Base-by-base conservation (phyloP, 140 eudicot species). In the Cichorium intybus region DNA sequence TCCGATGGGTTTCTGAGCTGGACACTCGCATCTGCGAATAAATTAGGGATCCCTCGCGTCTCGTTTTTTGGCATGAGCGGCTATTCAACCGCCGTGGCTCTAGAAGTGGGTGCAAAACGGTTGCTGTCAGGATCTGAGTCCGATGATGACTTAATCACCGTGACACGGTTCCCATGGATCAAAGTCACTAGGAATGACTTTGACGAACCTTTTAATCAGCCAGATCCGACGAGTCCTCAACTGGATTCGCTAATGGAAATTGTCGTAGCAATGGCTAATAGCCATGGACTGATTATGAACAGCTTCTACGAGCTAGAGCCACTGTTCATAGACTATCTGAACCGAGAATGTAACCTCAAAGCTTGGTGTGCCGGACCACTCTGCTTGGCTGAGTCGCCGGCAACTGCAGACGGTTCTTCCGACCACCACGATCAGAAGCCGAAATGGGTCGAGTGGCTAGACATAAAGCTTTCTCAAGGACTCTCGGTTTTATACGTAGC, bases 301-400 rank as follows among this genome's bases (percentile, higher is more conserved):
- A 85, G 82, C 63, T 82, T 80, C 35, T 66, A 72, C 51, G 90
- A 88, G 76, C 81, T 85, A 0, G 96, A 88, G 70, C 57, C 71
- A 0, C 2, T 23, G 22, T 88, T 50, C 34, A 2, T 66, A 7
- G 84, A 85, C 31, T 73, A 65, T 31, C 27, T 29, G 15, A 69
- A 71, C 48, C 23, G 43, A 9, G 27, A 80, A 0, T 50, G 20
- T 1, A 15, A 70, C 24, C 84, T 82, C 5, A 85, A 61, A 59
- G 21, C 73, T 8, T 88, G 85, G 87, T 64, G 70, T 4, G 62
- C 82, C 3, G 96, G 96, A 5, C 96, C 96, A 0, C 64, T 88
- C 4, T 88, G 90, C 48, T 35, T 82, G 50, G 79, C 31, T 10
- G 77, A 62, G 49, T 37, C 80, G 9, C n/a, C n/a, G n/a, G n/a